Base-by-base conservation (phyloP, 1,139 yeast species). In the Saccharomycopsis hybrid region DNA sequence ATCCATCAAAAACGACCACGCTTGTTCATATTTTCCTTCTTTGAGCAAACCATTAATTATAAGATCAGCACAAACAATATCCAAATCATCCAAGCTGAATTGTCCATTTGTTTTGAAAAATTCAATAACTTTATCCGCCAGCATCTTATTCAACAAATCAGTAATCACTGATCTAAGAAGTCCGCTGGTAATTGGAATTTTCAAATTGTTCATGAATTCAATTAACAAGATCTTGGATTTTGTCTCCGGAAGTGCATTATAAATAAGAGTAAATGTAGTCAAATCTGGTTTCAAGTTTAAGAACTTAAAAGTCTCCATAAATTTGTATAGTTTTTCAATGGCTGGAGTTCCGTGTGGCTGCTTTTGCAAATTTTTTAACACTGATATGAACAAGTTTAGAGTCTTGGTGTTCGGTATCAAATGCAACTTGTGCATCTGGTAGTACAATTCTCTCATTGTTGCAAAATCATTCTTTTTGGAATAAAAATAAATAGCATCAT, bases 401-500 rank as follows among this genome's bases (percentile, higher is more conserved):
- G 80, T 76, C 27, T 65, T 68, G 2, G 74, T 63, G 48, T 71
- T 68, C 2, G 73, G 73, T 2, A 53, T 45, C 8, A 65, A 54
- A 1, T 65, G 65, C 46, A 68, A 69, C 2, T 62, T 46, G 27
- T 65, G 60, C 64, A 76, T 70, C 47, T 71, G 70, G 3, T 65
- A 64, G 25, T 72, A 58, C 11, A 73, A 57, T 50, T 68, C 73
- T 43, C 73, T 62, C 43, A 76, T 72, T 0, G 72, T 59, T 29
- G 74, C 70, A 38, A 73, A 64, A 54, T 72, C 70, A 51, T 63
- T 60, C 42, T 64, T 66, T 28, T 65, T 56, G 18, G 68, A 58
- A 51, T 66, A 71, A 55, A 67, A 73, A 51, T 64, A 69, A 2
- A 78, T 68, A 43, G 72, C 65, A 53, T 69, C 69, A 56, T 78